Percentiles rank a stretch among this genome's conserved stretches.
phyloP scores from a whole-genome alignment of 2,329 filamentous ascomycete genomes.

The Hymenoscyphus albidus region DNA sequence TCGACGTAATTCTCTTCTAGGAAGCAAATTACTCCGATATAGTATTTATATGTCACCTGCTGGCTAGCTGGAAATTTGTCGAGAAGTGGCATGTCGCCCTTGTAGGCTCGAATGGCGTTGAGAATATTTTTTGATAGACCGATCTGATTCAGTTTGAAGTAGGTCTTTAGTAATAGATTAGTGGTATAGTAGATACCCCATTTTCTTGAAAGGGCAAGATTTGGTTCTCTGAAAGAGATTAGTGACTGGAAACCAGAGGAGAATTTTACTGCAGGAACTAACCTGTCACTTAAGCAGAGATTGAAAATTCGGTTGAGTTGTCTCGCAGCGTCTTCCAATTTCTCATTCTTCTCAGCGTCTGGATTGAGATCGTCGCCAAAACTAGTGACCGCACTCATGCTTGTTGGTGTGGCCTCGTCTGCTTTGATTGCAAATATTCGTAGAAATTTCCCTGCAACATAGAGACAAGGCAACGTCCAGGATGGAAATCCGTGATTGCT shows the following conservation, averaged over 20 bases:
- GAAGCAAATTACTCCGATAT: slow-evolving; percentile 89
- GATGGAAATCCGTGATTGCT: slow-evolving; percentile 71
- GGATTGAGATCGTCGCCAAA: slow-evolving; percentile 81
- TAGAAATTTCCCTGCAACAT: slow-evolving; percentile 81
- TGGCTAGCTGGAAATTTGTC: slow-evolving; percentile 82
- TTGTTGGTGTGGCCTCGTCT: slow-evolving; percentile 62
- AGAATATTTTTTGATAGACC: slow-evolving; percentile 88
- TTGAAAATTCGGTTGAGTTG: slow-evolving; percentile 91
- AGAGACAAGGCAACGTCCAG: slow-evolving; percentile 91
- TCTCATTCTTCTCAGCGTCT: slow-evolving; percentile 73
- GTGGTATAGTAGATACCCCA: slow-evolving; percentile 97
- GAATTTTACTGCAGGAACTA: slow-evolving; percentile 30
- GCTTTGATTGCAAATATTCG: slow-evolving; percentile 87
- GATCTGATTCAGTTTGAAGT: slow-evolving; percentile 91
- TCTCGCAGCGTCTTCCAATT: slow-evolving; percentile 84
- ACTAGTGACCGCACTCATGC: slow-evolving; percentile 40
- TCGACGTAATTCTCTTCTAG: slow-evolving; percentile 87
- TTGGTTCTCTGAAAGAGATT: slow-evolving; percentile 45
- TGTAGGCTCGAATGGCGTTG: slow-evolving; percentile 73
- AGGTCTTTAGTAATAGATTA: slow-evolving; percentile 95
- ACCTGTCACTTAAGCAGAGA: slow-evolving; percentile 86
- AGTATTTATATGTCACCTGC: slow-evolving; percentile 94
- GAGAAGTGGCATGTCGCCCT: slow-evolving; percentile 75
- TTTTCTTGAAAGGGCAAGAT: slow-evolving; percentile 77
- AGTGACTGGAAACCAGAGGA: slow-evolving; percentile 7